These are phyloP conservation scores for Paecilomyces niveus DNA, from an alignment of 2,329 filamentous ascomycete genomes.

Conservation along the genomic window DNA sequence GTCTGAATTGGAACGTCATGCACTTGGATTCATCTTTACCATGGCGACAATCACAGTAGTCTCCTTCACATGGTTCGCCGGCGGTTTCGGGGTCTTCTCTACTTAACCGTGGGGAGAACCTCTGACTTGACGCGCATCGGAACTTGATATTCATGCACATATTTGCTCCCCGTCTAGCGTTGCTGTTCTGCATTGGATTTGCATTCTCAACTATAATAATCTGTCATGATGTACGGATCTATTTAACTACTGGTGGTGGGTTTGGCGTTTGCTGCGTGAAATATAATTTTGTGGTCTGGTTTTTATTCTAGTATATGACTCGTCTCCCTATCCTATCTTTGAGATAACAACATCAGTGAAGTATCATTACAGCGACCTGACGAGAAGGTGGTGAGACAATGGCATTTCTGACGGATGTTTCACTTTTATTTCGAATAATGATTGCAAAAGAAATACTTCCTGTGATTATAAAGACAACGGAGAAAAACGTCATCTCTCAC, in stretches of 20 bases:
- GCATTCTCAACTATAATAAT: neutral
- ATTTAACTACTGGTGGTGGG: neutral
- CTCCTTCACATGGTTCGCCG: slow-evolving; percentile 50
- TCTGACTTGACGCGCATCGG: neutral
- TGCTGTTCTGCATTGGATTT: neutral
- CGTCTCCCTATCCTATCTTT: neutral
- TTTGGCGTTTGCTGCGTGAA: neutral
- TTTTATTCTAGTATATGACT: neutral
- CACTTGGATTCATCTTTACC: slow-evolving; percentile 48
- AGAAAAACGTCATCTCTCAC: neutral
- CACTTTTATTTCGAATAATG: neutral
- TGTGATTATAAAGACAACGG: neutral
- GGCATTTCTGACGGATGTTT: neutral
- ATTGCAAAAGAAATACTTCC: neutral
- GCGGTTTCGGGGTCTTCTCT: slow-evolving; percentile 31
- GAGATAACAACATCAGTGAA: neutral
- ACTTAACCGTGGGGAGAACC: slow-evolving; percentile 9
- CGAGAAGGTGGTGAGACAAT: neutral
- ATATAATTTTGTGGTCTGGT: neutral
- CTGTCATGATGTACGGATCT: neutral
- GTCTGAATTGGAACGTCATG: slow-evolving; percentile 47
- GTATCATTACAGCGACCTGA: neutral
- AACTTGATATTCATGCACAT: slow-evolving; percentile 2
- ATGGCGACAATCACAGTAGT: slow-evolving; percentile 51
- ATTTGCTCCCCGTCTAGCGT: neutral